These are phyloP conservation scores for Thuidium tamariscinum DNA, from an alignment of 225 moss, liverwort and hornwort species.

Conservation along the genomic window DNA sequence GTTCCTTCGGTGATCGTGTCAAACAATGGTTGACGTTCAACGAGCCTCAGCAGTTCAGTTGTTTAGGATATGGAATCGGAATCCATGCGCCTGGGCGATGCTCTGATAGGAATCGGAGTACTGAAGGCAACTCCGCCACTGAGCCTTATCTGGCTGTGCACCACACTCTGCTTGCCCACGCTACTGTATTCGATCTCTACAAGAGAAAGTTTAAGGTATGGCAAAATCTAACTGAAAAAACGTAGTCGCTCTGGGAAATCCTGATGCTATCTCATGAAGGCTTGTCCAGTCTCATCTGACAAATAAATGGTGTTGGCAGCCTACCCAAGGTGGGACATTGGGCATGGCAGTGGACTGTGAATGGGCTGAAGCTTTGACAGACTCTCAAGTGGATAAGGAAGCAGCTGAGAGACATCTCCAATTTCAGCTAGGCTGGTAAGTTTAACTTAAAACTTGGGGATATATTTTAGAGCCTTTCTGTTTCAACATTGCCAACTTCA, in stretches of 20 bases:
- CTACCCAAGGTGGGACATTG: slow-evolving; percentile 49
- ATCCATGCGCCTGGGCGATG: slow-evolving; percentile 76
- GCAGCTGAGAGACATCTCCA: slow-evolving; percentile 45
- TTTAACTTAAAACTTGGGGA: not conserved
- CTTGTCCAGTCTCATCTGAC: not conserved
- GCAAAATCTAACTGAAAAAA: not conserved
- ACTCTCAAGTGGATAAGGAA: slow-evolving; percentile 47
- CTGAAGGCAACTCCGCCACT: slow-evolving; percentile 53
- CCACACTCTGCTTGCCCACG: slow-evolving; percentile 65
- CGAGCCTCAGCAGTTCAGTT: slow-evolving; percentile 47
- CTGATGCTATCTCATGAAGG: not conserved
- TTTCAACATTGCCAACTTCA: not conserved
- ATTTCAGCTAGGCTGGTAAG: slow-evolving; percentile 79
- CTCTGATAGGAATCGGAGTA: slow-evolving; percentile 37
- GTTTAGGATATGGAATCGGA: slow-evolving; percentile 48
- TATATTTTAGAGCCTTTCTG: not conserved
- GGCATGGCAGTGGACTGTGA: slow-evolving; percentile 72
- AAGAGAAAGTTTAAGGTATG: slow-evolving; percentile 65
- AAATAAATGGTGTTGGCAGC: slow-evolving; percentile 21
- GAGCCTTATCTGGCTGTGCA: slow-evolving; percentile 76
- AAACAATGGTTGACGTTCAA: slow-evolving; percentile 90
- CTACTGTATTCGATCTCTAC: slow-evolving; percentile 57
- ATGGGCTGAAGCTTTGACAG: slow-evolving; percentile 75
- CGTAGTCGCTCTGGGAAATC: not conserved
- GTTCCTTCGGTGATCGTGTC: slow-evolving; percentile 78